Evolutionary conservation across 345 rosid genomes (phyloP), one percentile per base, ranked within the genome.

Genomic region (Salix caprea): DNA sequence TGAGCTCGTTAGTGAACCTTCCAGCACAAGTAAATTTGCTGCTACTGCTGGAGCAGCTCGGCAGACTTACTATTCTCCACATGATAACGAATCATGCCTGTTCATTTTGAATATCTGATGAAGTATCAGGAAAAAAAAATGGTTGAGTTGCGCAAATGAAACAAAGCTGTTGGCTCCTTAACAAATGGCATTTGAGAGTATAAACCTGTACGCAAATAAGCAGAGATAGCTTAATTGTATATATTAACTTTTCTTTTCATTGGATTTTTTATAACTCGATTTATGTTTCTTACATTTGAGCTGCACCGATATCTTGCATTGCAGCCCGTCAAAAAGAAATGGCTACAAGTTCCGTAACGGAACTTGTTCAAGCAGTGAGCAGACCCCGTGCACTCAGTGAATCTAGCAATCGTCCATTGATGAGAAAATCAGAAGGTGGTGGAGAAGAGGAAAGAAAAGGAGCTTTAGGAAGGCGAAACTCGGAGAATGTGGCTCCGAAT

Each of bases 251-350:
- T 18, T 58, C 24, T 37, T 39, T 14, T 10, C 6, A 15, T 13
- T 74, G 19, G 58, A 74, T 40, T 46, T 26, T 46, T 26, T 60
- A 23, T 26, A 24, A 30, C 24, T n/a, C 26, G 19, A 24, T 40
- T 40, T 13, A 28, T 28, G n/a, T 36, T 28, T 52, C 46, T 32
- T 52, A 34, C 42, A 48, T 12, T n/a, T 54, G 44, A 54, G 56
- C 24, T 21, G 15, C 16, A 28, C 44, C 36, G 24, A 65, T 24
- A 37, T 78, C 30, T 79, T 9, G 48, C 74, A 26, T 39, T 74
- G 82, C 82, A 95, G 99, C 96, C 69, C 95, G 99, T 44, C 97
- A 95, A 79, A 90, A 89, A 77, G 99, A 90, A 56, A 67, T 78
- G 77, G 97, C 99, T 1, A 76, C 85, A 5, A 85, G 82, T 73